Conservation (phyloP, 2,329 filamentous ascomycete genomes). For the Sporothrix brunneoviolacea region DNA sequence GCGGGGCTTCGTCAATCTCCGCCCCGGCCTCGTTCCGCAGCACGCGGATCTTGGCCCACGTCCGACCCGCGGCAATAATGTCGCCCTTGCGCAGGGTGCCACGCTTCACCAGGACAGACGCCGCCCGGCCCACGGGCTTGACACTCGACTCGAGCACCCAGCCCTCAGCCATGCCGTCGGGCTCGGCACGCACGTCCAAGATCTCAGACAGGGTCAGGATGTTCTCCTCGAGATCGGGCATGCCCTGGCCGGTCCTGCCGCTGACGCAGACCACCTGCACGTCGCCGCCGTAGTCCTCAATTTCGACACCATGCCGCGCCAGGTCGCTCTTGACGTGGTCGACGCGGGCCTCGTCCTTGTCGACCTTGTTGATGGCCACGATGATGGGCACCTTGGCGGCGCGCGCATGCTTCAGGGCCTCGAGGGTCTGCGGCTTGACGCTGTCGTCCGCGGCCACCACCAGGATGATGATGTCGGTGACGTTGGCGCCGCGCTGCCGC, state of each 20-base stretch:
- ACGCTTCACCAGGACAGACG: slow-evolving; percentile 80
- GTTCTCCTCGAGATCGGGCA: slow-evolving; percentile 86
- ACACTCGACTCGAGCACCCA: slow-evolving; percentile 91
- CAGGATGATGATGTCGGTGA: slow-evolving; percentile 93
- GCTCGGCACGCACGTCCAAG: slow-evolving; percentile 79
- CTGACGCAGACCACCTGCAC: slow-evolving; percentile 87
- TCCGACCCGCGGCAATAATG: slow-evolving; percentile 77
- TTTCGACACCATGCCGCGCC: slow-evolving; percentile 72
- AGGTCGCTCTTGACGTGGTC: slow-evolving; percentile 87
- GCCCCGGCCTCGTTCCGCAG: slow-evolving; percentile 79
- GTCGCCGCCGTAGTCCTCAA: slow-evolving; percentile 93
- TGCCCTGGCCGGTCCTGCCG: slow-evolving; percentile 88
- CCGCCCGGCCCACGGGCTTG: slow-evolving; percentile 75
- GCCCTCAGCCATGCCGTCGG: slow-evolving; percentile 72
- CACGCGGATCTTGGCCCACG: slow-evolving; percentile 79
- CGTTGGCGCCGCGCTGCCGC: slow-evolving; percentile 89
- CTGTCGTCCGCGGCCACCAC: slow-evolving; percentile 96
- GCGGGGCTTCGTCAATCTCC: slow-evolving; percentile 65
- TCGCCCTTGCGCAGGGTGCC: slow-evolving; percentile 79
- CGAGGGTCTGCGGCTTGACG: slow-evolving; percentile 93
- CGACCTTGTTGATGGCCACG: slow-evolving; percentile 95
- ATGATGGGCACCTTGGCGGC: slow-evolving; percentile 87
- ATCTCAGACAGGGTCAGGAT: slow-evolving; percentile 81
- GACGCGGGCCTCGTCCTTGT: slow-evolving; percentile 74
- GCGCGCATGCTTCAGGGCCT: slow-evolving; percentile 90